These are phyloP conservation scores for Trypanosoma brucei DNA, from an alignment of 208 protist genomes.

Conservation along the genomic window DNA sequence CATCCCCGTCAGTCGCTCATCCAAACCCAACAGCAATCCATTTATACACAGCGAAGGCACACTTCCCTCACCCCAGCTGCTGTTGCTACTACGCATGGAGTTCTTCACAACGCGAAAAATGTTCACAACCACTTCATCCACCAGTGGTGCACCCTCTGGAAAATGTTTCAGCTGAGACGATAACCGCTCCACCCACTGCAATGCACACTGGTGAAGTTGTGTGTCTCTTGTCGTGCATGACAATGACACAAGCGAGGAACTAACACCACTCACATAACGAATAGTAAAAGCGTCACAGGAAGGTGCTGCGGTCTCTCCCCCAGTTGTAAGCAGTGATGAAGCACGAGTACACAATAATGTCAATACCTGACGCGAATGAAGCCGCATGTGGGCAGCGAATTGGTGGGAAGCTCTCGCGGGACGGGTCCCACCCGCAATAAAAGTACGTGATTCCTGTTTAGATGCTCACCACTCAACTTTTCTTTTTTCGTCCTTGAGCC, in stretches of 20 bases:
- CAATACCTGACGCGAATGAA: conserved; percentile 1
- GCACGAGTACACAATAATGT: conserved; percentile 9
- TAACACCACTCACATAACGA: conserved; percentile 18
- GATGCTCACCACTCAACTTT: no score
- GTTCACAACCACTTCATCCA: conserved; percentile 25
- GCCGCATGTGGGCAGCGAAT: background rate
- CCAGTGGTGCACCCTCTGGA: conserved; percentile 16
- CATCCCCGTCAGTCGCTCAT: conserved; percentile 26
- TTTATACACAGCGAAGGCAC: conserved; percentile 26
- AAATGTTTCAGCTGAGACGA: conserved; percentile 20
- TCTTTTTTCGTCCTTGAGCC: no score
- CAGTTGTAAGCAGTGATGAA: background rate
- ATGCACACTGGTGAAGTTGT: conserved; percentile 3
- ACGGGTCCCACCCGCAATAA: no score
- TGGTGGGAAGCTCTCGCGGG: no score
- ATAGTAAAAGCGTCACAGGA: conserved; percentile 1
- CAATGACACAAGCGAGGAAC: conserved; percentile 18
- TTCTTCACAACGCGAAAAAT: conserved; percentile 34
- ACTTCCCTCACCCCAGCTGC: background rate
- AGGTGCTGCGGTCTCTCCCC: background rate
- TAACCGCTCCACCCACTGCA: conserved; percentile 19
- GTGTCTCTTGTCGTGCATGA: conserved; percentile 3
- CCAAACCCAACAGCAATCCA: conserved; percentile 30
- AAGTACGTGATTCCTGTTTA: no score
- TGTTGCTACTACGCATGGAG: background rate